Base-by-base conservation (phyloP, 495 filamentous ascomycete genomes). In the Neurospora africana region DNA sequence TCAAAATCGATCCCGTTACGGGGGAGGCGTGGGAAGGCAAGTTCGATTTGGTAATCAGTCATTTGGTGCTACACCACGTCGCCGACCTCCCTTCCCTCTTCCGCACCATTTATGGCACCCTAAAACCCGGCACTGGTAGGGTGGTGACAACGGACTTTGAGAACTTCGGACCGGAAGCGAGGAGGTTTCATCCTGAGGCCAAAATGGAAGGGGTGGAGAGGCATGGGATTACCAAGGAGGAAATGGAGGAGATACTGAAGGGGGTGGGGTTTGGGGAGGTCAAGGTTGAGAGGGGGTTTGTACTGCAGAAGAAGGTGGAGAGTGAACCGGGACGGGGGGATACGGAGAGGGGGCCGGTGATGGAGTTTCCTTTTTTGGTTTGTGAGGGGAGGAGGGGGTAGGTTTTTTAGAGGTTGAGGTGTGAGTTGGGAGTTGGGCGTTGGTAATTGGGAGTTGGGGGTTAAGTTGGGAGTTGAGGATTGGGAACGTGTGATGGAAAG, bases 71-170 rank as follows among this genome's bases (percentile, higher is more conserved):
- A 33, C 87, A 89, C 71, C 87, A 89, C 74, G 83, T 89, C 30
- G 82, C 84, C 1, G 80, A 82, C 58, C 74, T 88, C 7, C 33
- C 73, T 7, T 65, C 71, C 1, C 75, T 87, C 13, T 74, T 89
- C 4, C 30, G 23, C 3, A 82, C 80, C 9, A 80, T 87, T 70
- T 68, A 81, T 33, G 83, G 79, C 11, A 83, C 81, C 39, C 74
- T 89, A 15, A 80, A 76, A 47, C 78, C 82, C 0, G 83, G 84
- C n/a, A 10, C n/a, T 78, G 86, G 39, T 0, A 71, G 74, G 68
- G 81, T 86, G 0, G 81, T 83, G 68, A 72, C 88, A 71, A 87
- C 86, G n/a, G 87, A 89, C 67, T 89, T 86, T 76, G 86, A 89
- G 75, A 82, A 89, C 67, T 86, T 84, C 71, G 87, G 87, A 7